Base-by-base conservation (phyloP, 2,329 filamentous ascomycete species). In the Colletotrichum australisinense region DNA sequence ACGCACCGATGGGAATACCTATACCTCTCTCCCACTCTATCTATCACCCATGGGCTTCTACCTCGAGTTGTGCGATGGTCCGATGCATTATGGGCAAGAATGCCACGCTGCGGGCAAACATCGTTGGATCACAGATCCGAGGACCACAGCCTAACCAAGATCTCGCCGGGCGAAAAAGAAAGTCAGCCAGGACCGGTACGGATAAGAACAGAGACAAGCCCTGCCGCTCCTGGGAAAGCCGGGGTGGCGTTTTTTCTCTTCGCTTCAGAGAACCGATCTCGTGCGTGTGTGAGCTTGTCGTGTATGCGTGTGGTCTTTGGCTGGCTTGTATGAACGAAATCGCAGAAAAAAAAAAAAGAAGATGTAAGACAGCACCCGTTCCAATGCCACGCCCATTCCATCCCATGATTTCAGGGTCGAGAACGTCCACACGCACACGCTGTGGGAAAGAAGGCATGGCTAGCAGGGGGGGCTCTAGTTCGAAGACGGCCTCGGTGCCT, bases 1-100 rank as follows among this genome's bases (percentile, higher is more conserved):
- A 24, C 62, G 62, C 67, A 66, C 71, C 56, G 71, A 71, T 67
- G 56, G 55, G 60, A 49, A n/a, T n/a, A 49, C 8, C 42, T n/a
- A n/a, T 8, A n/a, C 42, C 42, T 57, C n/a, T 56, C 32, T 62
- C 32, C 5, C 11, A 3, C 32, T 1, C 32, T n/a, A n/a, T 35
- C 11, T 1, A 35, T 42, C 38, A 42, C 14, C 32, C 64, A 32
- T 49, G 56, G 62, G 71, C 49, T n/a, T 49, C 32, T 35, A 12
- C 32, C 32, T 71, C 71, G 71, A 71, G 67, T 57, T 42, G 38
- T 42, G 16, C 4, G 14, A 35, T 35, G 32, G 32, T 35, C 32
- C 16, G 38, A 42, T 42, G 38, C 16, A 42, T 42, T 1, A 62
- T 56, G 60, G 19, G 14, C 26, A 22, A 30, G 55, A 49, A 71